phyloP scores from a whole-genome alignment of 2,329 filamentous ascomycete species.

The Fusarium marasasianum region DNA sequence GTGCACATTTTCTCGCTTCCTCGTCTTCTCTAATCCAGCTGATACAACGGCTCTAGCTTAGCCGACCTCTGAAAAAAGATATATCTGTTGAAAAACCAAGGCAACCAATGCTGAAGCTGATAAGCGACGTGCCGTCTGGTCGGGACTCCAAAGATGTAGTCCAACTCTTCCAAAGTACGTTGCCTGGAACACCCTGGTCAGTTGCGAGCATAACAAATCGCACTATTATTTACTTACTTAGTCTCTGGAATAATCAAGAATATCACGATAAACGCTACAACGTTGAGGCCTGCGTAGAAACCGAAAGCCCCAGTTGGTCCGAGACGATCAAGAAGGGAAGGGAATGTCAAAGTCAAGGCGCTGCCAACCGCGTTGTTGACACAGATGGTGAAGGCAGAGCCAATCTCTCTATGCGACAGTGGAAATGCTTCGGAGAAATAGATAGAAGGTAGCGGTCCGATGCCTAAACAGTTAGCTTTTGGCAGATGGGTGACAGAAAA shows the following conservation, averaged over 20 bases:
- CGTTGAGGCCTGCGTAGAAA: slow-evolving; percentile 69
- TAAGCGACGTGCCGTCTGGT: slow-evolving; percentile 47
- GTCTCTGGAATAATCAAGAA: slow-evolving; percentile 69
- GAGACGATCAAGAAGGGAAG: slow-evolving; percentile 55
- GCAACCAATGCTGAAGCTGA: slow-evolving; percentile 47
- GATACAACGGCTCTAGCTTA: slow-evolving; percentile 46
- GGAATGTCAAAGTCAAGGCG: slow-evolving; percentile 53
- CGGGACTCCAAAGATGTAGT: slow-evolving; percentile 51
- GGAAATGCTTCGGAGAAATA: slow-evolving; percentile 66
- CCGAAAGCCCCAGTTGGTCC: slow-evolving; percentile 60
- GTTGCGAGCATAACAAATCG: fast-evolving
- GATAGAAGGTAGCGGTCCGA: slow-evolving; percentile 48
- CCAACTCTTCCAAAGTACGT: slow-evolving; percentile 53
- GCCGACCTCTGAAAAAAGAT: slow-evolving; percentile 42
- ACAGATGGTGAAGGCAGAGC: slow-evolving; percentile 45
- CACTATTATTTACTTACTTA: slow-evolving; percentile 45
- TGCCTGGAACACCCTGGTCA: slow-evolving; percentile 28
- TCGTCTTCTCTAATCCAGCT: not conserved
- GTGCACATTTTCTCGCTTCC: not conserved
- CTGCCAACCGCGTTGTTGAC: slow-evolving; percentile 45
- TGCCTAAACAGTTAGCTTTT: slow-evolving; percentile 30
- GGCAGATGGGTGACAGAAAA: fast-evolving
- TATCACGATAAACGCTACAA: slow-evolving; percentile 69
- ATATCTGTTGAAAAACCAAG: slow-evolving; percentile 46
- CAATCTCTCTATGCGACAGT: slow-evolving; percentile 59